These are phyloP conservation scores for Triangularia verruculosa DNA, from an alignment of 2,329 filamentous ascomycete species.

Conservation along the genomic window DNA sequence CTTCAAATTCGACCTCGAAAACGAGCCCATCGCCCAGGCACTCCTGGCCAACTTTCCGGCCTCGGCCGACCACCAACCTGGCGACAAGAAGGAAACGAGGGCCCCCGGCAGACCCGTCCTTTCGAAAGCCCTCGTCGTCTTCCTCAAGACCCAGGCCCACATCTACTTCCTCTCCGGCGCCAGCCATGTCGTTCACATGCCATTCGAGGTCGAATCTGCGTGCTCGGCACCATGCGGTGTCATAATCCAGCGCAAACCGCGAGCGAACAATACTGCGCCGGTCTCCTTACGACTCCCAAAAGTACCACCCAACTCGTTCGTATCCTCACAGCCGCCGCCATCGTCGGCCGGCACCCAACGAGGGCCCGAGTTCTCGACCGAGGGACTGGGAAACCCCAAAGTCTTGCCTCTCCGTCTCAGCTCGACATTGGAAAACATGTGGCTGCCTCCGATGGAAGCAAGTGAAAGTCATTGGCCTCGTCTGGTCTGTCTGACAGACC, in stretches of 20 bases:
- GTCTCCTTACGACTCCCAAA: slow-evolving; percentile 55
- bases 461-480: slow-evolving; percentile 65
- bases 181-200: slow-evolving; percentile 86
- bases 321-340: slow-evolving; percentile 63
- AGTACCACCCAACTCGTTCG: slow-evolving; percentile 80
- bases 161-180: slow-evolving; percentile 87
- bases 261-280: slow-evolving; percentile 47
- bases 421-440: slow-evolving; percentile 56
- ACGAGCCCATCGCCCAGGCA: slow-evolving; percentile 81
- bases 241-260: slow-evolving; percentile 77
- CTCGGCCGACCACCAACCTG: slow-evolving; percentile 37
- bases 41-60: slow-evolving; percentile 78
- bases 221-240: slow-evolving; percentile 80
- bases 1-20: slow-evolving; percentile 82
- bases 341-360: slow-evolving; percentile 45
- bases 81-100: slow-evolving; percentile 3
- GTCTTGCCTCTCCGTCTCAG: slow-evolving; percentile 51
- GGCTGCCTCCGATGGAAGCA: slow-evolving; percentile 52
- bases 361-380: slow-evolving; percentile 52
- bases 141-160: slow-evolving; percentile 89
- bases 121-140: slow-evolving; percentile 76
- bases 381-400: slow-evolving; percentile 55
- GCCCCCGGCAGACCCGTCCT: slow-evolving; percentile 32
- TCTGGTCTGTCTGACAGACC: slow-evolving; percentile 81
- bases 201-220: slow-evolving; percentile 88